phyloP scores from a whole-genome alignment of 2,329 filamentous ascomycete genomes.

The Verticillium tricorpus region DNA sequence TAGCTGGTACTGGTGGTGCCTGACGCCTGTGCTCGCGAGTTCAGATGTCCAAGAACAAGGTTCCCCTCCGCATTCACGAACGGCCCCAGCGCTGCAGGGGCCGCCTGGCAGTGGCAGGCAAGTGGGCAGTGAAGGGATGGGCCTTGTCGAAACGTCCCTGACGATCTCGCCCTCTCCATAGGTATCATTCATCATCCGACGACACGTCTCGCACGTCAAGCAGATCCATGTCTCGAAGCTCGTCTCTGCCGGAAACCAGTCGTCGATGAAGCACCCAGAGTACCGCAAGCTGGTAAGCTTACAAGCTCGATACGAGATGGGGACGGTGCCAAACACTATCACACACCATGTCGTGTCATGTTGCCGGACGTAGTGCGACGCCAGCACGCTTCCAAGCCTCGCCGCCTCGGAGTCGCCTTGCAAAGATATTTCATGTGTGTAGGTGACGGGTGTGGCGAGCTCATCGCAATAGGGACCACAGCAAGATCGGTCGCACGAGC shows the following conservation, averaged over 20 bases:
- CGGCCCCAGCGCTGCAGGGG: not conserved
- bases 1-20: constrained; percentile 5
- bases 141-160: constrained; percentile 2
- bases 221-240: not conserved
- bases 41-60: not conserved
- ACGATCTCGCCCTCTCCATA: not conserved
- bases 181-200: not conserved
- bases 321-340: not conserved
- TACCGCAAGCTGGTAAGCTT: not conserved
- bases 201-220: not conserved
- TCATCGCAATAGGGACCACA: not conserved
- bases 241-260: not conserved
- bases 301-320: not conserved
- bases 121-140: not conserved
- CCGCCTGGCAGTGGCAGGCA: not conserved
- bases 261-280: not conserved
- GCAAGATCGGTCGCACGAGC: not conserved
- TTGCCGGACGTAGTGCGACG: not conserved
- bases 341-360: not conserved
- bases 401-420: not conserved
- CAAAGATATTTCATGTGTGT: not conserved
- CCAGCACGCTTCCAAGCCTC: not conserved
- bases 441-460: not conserved
- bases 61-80: not conserved
- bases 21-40: not conserved